phyloP scores from a whole-genome alignment of 2,329 filamentous ascomycete genomes.

The Lachnellula cervina region DNA sequence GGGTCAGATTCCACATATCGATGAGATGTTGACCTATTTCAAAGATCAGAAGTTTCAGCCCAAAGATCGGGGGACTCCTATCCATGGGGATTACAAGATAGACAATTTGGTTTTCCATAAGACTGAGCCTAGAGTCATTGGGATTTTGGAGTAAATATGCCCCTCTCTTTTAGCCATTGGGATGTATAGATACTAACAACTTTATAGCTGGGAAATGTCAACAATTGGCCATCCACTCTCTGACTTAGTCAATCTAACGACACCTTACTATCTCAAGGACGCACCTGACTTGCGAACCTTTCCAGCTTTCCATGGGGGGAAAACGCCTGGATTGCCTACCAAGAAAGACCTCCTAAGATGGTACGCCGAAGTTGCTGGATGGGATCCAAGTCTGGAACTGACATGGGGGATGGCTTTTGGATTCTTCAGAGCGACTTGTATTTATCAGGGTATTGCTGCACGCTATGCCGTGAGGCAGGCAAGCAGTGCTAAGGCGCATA shows the following conservation, averaged over 20 bases:
- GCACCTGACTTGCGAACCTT: slow-evolving; percentile 31
- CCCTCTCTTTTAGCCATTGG: neutral
- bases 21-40: slow-evolving; percentile 77
- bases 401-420: slow-evolving; percentile 59
- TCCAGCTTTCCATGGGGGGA: slow-evolving; percentile 40
- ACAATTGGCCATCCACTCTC: slow-evolving; percentile 94
- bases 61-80: slow-evolving; percentile 68
- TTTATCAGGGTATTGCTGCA: slow-evolving; percentile 87
- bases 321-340: slow-evolving; percentile 47
- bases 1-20: slow-evolving; percentile 77
- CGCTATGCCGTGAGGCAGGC: slow-evolving; percentile 81
- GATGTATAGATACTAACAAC: neutral
- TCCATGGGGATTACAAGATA: slow-evolving; percentile 97
- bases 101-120: slow-evolving; percentile 88
- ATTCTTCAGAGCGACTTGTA: slow-evolving; percentile 56
- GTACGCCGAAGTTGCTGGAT: slow-evolving; percentile 66
- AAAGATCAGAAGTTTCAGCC: slow-evolving; percentile 64
- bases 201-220: slow-evolving; percentile 83
- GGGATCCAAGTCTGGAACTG: slow-evolving; percentile 61
- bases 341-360: slow-evolving; percentile 55
- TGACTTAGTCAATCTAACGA: slow-evolving; percentile 76
- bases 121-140: slow-evolving; percentile 81
- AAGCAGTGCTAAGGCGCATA: slow-evolving; percentile 74
- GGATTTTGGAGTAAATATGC: slow-evolving; percentile 71
- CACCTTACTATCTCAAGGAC: slow-evolving; percentile 37